Evolutionary conservation across 2,329 filamentous ascomycete genomes (phyloP).

Genomic region (Hirsutella minnesotensis): DNA sequence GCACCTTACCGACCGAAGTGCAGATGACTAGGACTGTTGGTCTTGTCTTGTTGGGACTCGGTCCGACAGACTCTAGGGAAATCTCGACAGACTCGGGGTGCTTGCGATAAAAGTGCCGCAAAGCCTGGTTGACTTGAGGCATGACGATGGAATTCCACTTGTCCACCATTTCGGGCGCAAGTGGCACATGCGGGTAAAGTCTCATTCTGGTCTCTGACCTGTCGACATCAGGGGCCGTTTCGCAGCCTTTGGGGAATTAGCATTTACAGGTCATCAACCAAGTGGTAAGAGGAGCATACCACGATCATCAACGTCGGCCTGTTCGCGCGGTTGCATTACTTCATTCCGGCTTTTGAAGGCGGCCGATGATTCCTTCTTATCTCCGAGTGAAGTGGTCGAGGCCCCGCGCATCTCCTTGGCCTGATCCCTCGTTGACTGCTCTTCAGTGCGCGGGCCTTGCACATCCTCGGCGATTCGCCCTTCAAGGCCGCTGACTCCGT

Average conservation of each 20-base stretch:
- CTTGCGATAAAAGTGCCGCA: conserved; percentile 60
- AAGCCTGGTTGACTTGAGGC: conserved; percentile 59
- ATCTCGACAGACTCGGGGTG: conserved; percentile 69
- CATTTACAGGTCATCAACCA: too few species aligned
- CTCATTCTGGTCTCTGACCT: conserved; percentile 33
- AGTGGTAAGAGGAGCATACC: too few species aligned
- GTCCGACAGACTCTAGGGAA: conserved; percentile 62
- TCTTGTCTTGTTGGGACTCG: conserved; percentile 50
- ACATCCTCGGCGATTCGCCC: conserved; percentile 39
- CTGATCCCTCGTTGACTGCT: neutral
- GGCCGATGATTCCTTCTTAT: too few species aligned
- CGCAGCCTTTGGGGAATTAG: too few species aligned
- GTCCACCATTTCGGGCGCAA: conserved; percentile 50
- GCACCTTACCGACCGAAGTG: conserved; percentile 61
- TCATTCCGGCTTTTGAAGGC: too few species aligned
- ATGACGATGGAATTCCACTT: conserved; percentile 63
- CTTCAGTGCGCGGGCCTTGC: conserved; percentile 12
- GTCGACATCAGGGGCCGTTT: neutral
- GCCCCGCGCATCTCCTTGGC: neutral
- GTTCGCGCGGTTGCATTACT: neutral
- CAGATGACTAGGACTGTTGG: conserved; percentile 71
- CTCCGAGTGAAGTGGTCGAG: neutral
- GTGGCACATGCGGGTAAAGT: conserved; percentile 46
- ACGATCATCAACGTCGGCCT: too few species aligned
- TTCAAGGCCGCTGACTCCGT: conserved; percentile 45